A percentile compares a stretch with the other conserved stretches of the same genome.
Evolutionary conservation across 176 grass and related monocot species (phyloP).

Genomic region (Hordeum vulgare): MorexV3_pseudomolecules_assembly NC_058522.1:477598909-477599408

Average conservation of each 20-base stretch:
- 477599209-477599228: constrained; percentile 21
- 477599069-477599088: constrained; percentile 17
- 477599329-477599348: background rate
- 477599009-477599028: constrained; percentile 14
- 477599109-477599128: background rate
- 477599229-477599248: constrained; percentile 73
- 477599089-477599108: constrained; percentile 31
- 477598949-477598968: constrained; percentile 39
- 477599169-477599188: constrained; percentile 23
- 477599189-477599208: constrained; percentile 19
- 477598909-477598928: constrained; percentile 83
- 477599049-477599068: background rate
- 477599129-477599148: background rate
- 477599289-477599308: constrained; percentile 65
- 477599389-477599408: background rate
- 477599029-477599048: constrained; percentile 16
- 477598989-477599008: background rate
- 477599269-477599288: constrained; percentile 89
- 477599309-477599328: constrained; percentile 56
- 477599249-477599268: constrained; percentile 83
- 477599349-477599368: background rate
- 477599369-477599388: background rate
- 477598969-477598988: constrained; percentile 24
- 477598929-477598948: constrained; percentile 53
- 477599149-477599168: constrained; percentile 2